A percentile compares a stretch with the other conserved stretches of the same genome.
phyloP scores from a whole-genome alignment of 192 early-diverging fungal species.

The Coemansia sp. region DNA sequence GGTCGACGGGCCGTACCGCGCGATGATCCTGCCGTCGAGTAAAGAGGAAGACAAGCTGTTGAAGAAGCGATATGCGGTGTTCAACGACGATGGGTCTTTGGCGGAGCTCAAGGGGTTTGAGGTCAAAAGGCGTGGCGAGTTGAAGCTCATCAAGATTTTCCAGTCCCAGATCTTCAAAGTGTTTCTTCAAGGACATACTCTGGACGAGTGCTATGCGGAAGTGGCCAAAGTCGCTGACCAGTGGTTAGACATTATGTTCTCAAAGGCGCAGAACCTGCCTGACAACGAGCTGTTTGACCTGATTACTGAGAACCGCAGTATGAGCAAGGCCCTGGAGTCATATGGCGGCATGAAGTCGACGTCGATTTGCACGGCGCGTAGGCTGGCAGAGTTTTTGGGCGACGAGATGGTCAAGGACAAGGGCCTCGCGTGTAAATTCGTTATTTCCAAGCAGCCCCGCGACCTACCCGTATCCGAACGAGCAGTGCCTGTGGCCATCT shows the following conservation, averaged over 20 bases:
- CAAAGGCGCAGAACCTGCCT: constrained; percentile 71
- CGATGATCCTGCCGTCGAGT: constrained; percentile 96
- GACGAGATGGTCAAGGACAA: constrained; percentile 99
- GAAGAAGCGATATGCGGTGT: constrained; percentile 99
- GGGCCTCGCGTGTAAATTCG: constrained; percentile 92
- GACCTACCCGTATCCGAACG: constrained; percentile 89
- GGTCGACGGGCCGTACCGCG: constrained; percentile 97
- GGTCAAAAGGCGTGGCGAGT: constrained; percentile 96
- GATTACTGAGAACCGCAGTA: constrained; percentile 96
- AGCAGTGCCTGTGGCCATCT: constrained; percentile 93
- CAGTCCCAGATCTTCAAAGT: constrained; percentile 92
- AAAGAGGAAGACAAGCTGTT: constrained; percentile 94
- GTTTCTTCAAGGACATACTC: constrained; percentile 82
- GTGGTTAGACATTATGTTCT: constrained; percentile 94
- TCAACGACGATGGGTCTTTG: constrained; percentile 89
- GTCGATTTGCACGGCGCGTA: constrained; percentile 89
- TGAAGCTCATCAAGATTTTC: constrained; percentile 98
- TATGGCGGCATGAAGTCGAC: constrained; percentile 95
- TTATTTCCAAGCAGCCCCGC: constrained; percentile 82
- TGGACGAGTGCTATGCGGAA: constrained; percentile 84
- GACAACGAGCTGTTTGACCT: constrained; percentile 93
- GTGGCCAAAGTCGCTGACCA: constrained; percentile 90
- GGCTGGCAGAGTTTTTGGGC: constrained; percentile 95
- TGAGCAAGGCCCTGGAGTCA: constrained; percentile 92
- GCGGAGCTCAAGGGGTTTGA: constrained; percentile 99